Percentiles rank a stretch among this genome's conserved stretches.
These are phyloP conservation scores for Penicillium frequentans DNA, from an alignment of 2,329 filamentous ascomycete genomes.

Conservation along the genomic window DNA sequence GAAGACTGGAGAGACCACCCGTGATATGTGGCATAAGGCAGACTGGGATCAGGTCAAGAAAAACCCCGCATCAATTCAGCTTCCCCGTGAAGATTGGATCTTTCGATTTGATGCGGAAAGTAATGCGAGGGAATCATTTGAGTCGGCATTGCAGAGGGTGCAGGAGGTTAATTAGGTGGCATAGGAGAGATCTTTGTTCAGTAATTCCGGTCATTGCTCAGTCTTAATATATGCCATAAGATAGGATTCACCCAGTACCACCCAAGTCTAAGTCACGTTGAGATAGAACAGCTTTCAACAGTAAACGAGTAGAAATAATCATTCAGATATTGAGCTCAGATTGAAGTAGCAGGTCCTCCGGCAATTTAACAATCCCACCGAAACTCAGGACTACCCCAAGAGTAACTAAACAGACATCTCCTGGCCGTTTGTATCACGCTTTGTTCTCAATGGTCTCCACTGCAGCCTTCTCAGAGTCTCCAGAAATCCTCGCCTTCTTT, in stretches of 20 bases:
- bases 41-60: slow-evolving; percentile 50
- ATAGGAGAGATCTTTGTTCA: neutral
- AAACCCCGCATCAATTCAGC: slow-evolving; percentile 43
- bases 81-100: slow-evolving; percentile 52
- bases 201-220: too few relatives aligned
- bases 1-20: slow-evolving; percentile 49
- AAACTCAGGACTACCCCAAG: neutral
- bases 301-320: neutral
- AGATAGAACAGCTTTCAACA: too few relatives aligned
- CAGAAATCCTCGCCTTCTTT: neutral
- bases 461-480: slow-evolving; percentile 11
- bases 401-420: neutral
- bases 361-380: neutral
- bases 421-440: neutral
- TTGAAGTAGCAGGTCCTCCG: neutral
- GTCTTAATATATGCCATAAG: neutral
- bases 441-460: slow-evolving; percentile 12
- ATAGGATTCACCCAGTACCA: too few relatives aligned
- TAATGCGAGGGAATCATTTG: slow-evolving; percentile 45
- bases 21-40: slow-evolving; percentile 55
- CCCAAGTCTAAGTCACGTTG: too few relatives aligned
- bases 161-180: slow-evolving; percentile 9
- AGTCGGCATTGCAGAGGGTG: slow-evolving; percentile 19
- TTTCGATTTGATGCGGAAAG: slow-evolving; percentile 52
- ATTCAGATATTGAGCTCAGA: neutral